Percentiles rank a stretch among this genome's conserved stretches.
phyloP scores from a whole-genome alignment of 352 stramenopile species.

The Pythium brachiatum region DNA sequence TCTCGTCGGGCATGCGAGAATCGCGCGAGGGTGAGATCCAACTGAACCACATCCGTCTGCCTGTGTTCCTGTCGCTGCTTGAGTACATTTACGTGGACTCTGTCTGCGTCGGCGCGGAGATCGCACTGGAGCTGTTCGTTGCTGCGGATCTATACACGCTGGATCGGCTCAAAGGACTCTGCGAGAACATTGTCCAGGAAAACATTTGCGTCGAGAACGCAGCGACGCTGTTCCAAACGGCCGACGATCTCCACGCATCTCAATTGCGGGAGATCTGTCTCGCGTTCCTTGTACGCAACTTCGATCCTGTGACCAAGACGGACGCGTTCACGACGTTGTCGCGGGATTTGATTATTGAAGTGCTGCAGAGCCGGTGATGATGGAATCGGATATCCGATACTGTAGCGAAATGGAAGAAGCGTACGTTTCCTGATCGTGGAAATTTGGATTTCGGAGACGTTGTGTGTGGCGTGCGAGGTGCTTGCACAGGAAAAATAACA shows the following conservation, averaged over 20 bases:
- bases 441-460: too few species aligned
- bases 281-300: slow-evolving; percentile 87
- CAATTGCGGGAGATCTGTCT: slow-evolving; percentile 89
- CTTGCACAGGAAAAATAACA: neutral
- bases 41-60: slow-evolving; percentile 86
- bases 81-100: slow-evolving; percentile 97
- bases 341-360: slow-evolving; percentile 87
- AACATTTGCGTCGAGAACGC: slow-evolving; percentile 87
- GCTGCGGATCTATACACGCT: slow-evolving; percentile 94
- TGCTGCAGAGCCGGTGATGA: slow-evolving; percentile 67
- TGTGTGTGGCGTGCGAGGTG: neutral
- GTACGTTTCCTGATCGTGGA: neutral
- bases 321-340: slow-evolving; percentile 85
- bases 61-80: slow-evolving; percentile 93
- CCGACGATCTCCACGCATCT: slow-evolving; percentile 80
- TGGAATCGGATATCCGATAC: too few species aligned
- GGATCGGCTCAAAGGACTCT: slow-evolving; percentile 91
- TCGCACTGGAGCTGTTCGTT: slow-evolving; percentile 94
- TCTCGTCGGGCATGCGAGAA: slow-evolving; percentile 94
- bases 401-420: neutral
- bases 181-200: slow-evolving; percentile 89
- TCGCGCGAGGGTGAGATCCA: slow-evolving; percentile 84
- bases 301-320: slow-evolving; percentile 90
- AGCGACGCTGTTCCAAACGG: slow-evolving; percentile 78
- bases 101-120: slow-evolving; percentile 89